A percentile compares a stretch with the other conserved stretches of the same genome.
phyloP scores from a whole-genome alignment of 2,329 filamentous ascomycete genomes.

The Thielaviopsis populi region DNA sequence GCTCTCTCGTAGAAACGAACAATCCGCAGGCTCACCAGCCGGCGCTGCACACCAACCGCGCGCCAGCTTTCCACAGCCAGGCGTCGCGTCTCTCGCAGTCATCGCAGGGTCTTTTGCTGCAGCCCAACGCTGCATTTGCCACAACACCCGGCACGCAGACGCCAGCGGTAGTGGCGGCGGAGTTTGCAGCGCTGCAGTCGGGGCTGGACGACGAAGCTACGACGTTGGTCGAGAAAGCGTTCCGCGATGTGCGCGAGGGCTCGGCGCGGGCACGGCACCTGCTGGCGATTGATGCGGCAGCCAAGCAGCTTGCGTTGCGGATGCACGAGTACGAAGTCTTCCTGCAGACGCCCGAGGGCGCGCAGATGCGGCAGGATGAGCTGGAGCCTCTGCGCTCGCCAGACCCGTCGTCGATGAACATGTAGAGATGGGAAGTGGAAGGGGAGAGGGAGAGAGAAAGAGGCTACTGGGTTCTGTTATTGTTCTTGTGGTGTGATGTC shows the following conservation, averaged over 20 bases:
- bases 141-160: not conserved
- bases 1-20: conserved; percentile 28
- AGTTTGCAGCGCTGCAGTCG: conserved; percentile 12
- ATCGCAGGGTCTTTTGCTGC: conserved; percentile 8
- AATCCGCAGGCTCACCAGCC: conserved; percentile 27
- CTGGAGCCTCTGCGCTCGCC: conserved; percentile 1
- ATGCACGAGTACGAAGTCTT: conserved; percentile 38
- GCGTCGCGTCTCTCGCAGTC: conserved; percentile 18
- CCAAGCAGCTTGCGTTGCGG: conserved; percentile 39
- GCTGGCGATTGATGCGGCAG: conserved; percentile 38
- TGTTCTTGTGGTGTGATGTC: too few species aligned
- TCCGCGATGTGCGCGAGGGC: conserved; percentile 31
- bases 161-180: not conserved
- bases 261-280: conserved; percentile 33
- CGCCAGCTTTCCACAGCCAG: conserved; percentile 12
- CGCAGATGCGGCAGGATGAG: conserved; percentile 9
- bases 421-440: too few species aligned
- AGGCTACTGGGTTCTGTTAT: too few species aligned
- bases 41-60: conserved; percentile 14
- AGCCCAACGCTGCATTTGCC: not conserved
- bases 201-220: conserved; percentile 27
- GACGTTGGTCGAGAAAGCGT: conserved; percentile 31
- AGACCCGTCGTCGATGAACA: not conserved
- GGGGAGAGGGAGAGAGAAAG: too few species aligned
- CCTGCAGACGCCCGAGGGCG: conserved; percentile 19